Evolutionary conservation across 140 eudicot genomes (phyloP).

Genomic region (Erigeron philadelphicus): DNA sequence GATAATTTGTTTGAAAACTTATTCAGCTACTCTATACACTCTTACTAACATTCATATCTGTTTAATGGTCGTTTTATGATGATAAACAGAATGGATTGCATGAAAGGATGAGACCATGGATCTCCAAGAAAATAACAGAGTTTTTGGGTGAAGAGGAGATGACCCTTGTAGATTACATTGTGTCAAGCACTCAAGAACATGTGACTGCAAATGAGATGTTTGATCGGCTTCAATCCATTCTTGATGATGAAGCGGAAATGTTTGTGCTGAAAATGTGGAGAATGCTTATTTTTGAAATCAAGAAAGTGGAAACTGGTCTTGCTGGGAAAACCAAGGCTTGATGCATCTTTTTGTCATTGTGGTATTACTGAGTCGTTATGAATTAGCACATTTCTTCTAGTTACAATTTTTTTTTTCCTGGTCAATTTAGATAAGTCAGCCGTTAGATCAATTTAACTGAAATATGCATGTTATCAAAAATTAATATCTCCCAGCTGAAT

Average conservation of each 20-base stretch:
- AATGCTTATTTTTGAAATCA: constrained; percentile 90
- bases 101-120: constrained; percentile 95
- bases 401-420: constrained; percentile 6
- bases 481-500: constrained; percentile 10
- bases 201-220: constrained; percentile 79
- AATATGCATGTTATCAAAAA: neutral
- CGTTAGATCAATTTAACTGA: constrained; percentile 15
- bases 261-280: constrained; percentile 99
- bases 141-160: constrained; percentile 86
- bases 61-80: neutral
- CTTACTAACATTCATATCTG: neutral
- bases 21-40: neutral
- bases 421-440: constrained; percentile 10
- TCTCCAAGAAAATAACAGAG: constrained; percentile 84
- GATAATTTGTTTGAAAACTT: no score
- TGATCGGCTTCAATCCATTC: constrained; percentile 61
- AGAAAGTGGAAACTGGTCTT: constrained; percentile 81
- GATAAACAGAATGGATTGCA: constrained; percentile 66
- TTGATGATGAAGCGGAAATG: constrained; percentile 97
- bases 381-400: constrained; percentile 18
- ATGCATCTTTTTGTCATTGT: constrained; percentile 10
- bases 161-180: constrained; percentile 79
- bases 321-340: constrained; percentile 48
- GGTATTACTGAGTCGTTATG: constrained; percentile 23
- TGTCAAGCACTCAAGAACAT: constrained; percentile 79